Percentiles rank a stretch among this genome's conserved stretches.
phyloP scores from a whole-genome alignment of 2,329 filamentous ascomycete genomes.

The Aureobasidium leucospermi region DNA sequence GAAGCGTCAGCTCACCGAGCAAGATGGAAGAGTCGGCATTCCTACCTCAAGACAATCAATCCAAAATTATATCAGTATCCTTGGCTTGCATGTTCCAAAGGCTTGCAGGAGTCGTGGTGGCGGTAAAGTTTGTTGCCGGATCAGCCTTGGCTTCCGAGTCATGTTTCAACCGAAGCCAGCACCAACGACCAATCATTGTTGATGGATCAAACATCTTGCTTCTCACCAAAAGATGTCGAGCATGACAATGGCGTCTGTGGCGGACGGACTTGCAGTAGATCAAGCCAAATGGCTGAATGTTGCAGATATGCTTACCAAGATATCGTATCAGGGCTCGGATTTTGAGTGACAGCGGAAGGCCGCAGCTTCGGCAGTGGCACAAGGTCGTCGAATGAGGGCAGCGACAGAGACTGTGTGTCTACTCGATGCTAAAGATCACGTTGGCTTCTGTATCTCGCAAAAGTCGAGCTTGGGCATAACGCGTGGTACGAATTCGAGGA shows the following conservation, averaged over 20 bases:
- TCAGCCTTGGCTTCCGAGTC: constrained; percentile 8
- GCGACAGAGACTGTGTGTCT: no score
- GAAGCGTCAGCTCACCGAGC: no score
- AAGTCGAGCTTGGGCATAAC: no score
- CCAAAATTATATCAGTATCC: background rate
- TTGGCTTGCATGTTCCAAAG: background rate
- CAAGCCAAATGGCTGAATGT: background rate
- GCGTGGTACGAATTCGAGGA: no score
- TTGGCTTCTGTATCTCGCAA: no score
- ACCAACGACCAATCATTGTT: background rate
- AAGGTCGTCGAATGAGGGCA: no score
- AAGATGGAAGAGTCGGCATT: background rate
- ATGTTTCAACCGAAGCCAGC: background rate
- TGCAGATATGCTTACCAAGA: background rate
- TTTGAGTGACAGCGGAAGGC: no score
- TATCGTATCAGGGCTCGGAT: background rate
- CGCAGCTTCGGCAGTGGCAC: no score
- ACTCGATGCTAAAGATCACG: no score
- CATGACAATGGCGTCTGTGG: background rate
- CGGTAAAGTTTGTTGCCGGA: background rate
- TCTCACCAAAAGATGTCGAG: background rate
- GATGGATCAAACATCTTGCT: background rate
- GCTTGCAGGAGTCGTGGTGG: background rate
- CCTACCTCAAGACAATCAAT: background rate
- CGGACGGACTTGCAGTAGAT: background rate